Evolutionary conservation across 352 stramenopile species (phyloP).

Genomic region (Thalassiosira exigua): DNA sequence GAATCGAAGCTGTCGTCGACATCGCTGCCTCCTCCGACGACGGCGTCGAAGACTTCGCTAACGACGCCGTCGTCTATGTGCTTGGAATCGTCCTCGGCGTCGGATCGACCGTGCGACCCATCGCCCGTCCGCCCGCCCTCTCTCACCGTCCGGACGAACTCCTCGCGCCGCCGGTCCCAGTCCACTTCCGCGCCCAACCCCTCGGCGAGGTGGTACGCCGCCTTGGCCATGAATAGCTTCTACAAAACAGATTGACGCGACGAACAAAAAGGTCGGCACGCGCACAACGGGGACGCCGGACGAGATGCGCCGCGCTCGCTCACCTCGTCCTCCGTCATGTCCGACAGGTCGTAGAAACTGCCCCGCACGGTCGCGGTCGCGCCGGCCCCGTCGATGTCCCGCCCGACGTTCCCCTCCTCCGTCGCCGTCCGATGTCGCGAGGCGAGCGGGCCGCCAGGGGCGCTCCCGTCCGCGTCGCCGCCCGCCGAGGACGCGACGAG

Average conservation of each 20-base stretch:
- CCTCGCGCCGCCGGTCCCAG: background rate
- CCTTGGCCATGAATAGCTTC: background rate
- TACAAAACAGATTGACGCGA: background rate
- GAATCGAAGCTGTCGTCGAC: background rate
- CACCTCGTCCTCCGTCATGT: background rate
- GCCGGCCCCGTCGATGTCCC: background rate
- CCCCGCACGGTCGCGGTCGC: no score
- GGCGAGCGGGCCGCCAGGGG: no score
- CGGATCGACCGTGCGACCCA: background rate
- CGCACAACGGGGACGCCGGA: background rate
- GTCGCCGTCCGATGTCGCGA: no score
- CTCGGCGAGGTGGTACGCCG: background rate
- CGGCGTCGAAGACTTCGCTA: no score
- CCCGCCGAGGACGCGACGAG: background rate
- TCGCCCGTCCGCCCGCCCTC: no score
- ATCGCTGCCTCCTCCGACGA: background rate
- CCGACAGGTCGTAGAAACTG: background rate
- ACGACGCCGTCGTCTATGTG: background rate
- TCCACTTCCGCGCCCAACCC: background rate
- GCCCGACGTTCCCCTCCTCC: background rate
- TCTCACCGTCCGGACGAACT: background rate
- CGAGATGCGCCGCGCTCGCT: background rate
- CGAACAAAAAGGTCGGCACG: background rate
- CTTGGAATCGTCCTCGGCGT: background rate
- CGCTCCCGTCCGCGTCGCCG: background rate